Base-by-base conservation (phyloP, 306 rosid genomes). In the Lathyrus sativus region DNA sequence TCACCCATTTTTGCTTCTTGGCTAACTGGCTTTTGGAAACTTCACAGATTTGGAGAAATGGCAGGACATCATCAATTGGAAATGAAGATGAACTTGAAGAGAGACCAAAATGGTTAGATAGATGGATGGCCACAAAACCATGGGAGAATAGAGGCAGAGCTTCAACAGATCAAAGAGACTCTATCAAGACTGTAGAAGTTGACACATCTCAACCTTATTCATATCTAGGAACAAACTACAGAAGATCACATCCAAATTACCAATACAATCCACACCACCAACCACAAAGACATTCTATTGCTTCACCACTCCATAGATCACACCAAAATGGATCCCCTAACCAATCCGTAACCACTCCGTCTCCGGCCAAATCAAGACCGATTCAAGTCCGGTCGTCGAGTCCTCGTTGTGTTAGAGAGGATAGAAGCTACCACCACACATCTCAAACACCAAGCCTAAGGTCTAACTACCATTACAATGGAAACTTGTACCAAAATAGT, bases 361-460 rank as follows among this genome's bases (percentile, higher is more conserved):
- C 97, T 14, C 99, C 97, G 0, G 78, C 95, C 0, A 90, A 85
- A 71, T 76, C 92, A 49, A 53, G 88, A 53, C 87, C 96, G 0
- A 70, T 90, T 42, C 97, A 84, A 78, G 85, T 90, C 63, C 84
- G 95, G 65, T 93, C 99, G 0, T 90, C 97, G 0, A 93, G 99
- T 67, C 99, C 97, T 12, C 87, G 84, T 2, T 86, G 76, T 10
- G 55, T 62, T 11, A 83, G 96, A 66, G 99, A 88, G 11, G 96
- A 95, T 9, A 81, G 85, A 84, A 81, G 55, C 82, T 80, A 60
- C 78, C 78, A 60, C 75, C 77, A 45, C 26, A 82, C 88, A 43
- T 85, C 97, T 43, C 95, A 88, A 70, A 95, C 97, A 55, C 99
- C 97, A 60, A 90, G 95, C 81, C 66, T 95, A 7, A 90, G 89